A percentile compares a stretch with the other conserved stretches of the same genome.
phyloP scores from a whole-genome alignment of 495 filamentous ascomycete species.

The Podospora anserina region DNA sequence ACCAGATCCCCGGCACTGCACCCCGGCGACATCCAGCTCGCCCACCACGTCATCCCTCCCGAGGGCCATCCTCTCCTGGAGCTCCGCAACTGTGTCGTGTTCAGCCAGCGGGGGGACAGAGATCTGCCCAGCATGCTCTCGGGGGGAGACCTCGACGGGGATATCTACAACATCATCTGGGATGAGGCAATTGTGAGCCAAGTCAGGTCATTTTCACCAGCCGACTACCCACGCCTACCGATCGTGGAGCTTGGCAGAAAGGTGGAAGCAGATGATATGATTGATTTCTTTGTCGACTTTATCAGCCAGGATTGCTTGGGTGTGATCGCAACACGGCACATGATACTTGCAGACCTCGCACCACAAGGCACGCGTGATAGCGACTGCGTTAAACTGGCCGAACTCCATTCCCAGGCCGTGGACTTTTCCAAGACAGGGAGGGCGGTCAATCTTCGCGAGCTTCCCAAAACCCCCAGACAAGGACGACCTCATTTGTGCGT shows the following conservation, averaged over 20 bases:
- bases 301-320: slow-evolving; percentile 75
- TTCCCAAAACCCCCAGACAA: slow-evolving; percentile 23
- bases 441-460: slow-evolving; percentile 49
- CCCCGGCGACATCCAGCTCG: slow-evolving; percentile 73
- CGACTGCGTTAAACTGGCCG: slow-evolving; percentile 61
- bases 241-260: slow-evolving; percentile 55
- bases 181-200: slow-evolving; percentile 48
- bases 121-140: slow-evolving; percentile 74
- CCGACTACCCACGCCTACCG: slow-evolving; percentile 60
- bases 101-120: slow-evolving; percentile 63
- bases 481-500: slow-evolving; percentile 46
- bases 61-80: slow-evolving; percentile 54
- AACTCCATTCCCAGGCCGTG: slow-evolving; percentile 71
- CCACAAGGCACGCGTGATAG: slow-evolving; percentile 52
- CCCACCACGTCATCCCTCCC: slow-evolving; percentile 52
- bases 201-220: slow-evolving; percentile 46
- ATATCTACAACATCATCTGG: slow-evolving; percentile 73
- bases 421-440: slow-evolving; percentile 81
- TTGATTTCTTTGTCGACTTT: slow-evolving; percentile 73
- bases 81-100: slow-evolving; percentile 72
- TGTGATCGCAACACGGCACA: slow-evolving; percentile 63
- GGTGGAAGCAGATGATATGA: slow-evolving; percentile 61
- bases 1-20: slow-evolving; percentile 74
- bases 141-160: slow-evolving; percentile 81
- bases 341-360: slow-evolving; percentile 62